Conservation (phyloP, 768 basidiomycete species). For the Leucocoprinus birnbaumii region DNA sequence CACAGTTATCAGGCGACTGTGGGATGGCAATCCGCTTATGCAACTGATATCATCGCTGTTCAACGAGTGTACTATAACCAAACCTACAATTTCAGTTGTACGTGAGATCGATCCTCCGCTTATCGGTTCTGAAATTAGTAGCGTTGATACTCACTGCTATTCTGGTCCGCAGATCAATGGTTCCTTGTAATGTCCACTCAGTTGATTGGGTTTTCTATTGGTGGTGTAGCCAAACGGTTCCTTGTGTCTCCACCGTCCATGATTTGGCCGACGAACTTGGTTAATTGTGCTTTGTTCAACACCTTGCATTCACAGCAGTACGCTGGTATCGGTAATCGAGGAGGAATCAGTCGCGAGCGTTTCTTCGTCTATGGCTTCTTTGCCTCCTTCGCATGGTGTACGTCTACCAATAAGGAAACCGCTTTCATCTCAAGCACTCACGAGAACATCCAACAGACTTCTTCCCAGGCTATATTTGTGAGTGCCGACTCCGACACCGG, state of each 20-base stretch:
- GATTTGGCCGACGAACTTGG: conserved; percentile 72
- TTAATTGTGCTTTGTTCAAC: conserved; percentile 72
- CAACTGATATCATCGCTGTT: conserved; percentile 69
- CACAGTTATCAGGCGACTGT: conserved; percentile 42
- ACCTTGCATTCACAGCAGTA: conserved; percentile 71
- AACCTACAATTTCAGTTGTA: conserved; percentile 56
- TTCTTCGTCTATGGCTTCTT: conserved; percentile 66
- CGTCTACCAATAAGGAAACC: conserved; percentile 17
- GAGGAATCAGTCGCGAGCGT: conserved; percentile 62
- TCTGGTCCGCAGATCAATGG: conserved; percentile 51
- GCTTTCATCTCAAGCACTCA: conserved; percentile 6
- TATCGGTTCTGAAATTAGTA: conserved; percentile 5
- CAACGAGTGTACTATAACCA: conserved; percentile 67
- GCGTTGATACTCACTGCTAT: conserved; percentile 1
- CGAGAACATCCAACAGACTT: conserved; percentile 26
- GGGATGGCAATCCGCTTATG: conserved; percentile 61
- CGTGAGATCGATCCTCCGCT: conserved; percentile 15
- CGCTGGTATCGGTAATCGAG: conserved; percentile 56
- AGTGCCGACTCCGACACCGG: not conserved
- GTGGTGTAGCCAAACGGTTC: conserved; percentile 69
- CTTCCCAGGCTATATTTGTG: conserved; percentile 41
- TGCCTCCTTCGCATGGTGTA: conserved; percentile 59
- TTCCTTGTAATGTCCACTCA: conserved; percentile 67
- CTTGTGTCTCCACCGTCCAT: conserved; percentile 62
- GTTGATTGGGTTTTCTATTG: conserved; percentile 75